phyloP scores from a whole-genome alignment of 257 asterid species.

The Mentha longifolia region DNA sequence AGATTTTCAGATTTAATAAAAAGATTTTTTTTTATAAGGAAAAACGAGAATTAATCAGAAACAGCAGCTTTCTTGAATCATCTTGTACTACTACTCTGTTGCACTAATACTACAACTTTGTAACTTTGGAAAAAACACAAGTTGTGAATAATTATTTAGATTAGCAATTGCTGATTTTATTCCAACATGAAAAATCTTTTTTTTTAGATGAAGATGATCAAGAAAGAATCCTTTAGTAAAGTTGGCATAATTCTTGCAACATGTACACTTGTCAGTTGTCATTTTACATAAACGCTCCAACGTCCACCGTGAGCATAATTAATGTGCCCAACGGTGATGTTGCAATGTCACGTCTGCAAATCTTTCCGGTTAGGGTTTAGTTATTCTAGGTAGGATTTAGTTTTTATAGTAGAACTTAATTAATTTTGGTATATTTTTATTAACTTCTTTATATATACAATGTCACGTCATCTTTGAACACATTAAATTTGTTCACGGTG shows the following conservation, averaged over 20 bases:
- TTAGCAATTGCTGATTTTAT: neutral
- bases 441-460: no score
- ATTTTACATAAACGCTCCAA: no score
- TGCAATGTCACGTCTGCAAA: no score
- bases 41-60: conserved; percentile 8
- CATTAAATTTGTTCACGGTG: no score
- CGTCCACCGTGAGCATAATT: no score
- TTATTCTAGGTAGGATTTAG: no score
- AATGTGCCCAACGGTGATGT: no score
- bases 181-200: neutral
- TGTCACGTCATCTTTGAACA: no score
- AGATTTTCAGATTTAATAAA: neutral
- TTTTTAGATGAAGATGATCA: conserved; percentile 24
- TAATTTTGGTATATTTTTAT: no score
- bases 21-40: neutral
- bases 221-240: conserved; percentile 31
- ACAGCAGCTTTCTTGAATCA: neutral
- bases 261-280: conserved; percentile 31
- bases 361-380: no score
- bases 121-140: neutral
- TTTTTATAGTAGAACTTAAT: no score
- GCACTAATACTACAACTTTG: neutral
- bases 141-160: neutral
- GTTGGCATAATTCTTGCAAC: conserved; percentile 15
- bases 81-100: neutral